Conservation (phyloP, 176 grass and related monocot genomes). For the Triticum turgidum region DNA sequence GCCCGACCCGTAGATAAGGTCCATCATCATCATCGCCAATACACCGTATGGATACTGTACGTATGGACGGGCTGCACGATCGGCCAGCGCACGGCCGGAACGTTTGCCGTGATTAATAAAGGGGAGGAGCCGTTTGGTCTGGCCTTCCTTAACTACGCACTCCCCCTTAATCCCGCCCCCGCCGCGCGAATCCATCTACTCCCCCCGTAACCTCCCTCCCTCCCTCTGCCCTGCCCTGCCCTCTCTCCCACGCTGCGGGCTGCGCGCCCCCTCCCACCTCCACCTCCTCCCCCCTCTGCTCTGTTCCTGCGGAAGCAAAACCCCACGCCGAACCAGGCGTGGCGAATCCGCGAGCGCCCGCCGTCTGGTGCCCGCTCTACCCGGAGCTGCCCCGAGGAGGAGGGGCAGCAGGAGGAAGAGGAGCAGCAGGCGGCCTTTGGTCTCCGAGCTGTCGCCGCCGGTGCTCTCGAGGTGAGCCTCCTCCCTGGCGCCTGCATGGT, state of each 20-base stretch:
- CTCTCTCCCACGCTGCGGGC: background rate
- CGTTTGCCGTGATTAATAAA: constrained; percentile 7
- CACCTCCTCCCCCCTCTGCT: background rate
- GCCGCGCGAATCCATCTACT: constrained; percentile 12
- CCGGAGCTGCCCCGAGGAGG: background rate
- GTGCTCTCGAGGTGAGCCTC: constrained; percentile 36
- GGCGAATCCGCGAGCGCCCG: background rate
- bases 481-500: background rate
- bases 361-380: background rate
- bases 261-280: background rate
- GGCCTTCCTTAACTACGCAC: constrained; percentile 38
- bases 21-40: background rate
- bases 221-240: background rate
- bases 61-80: background rate
- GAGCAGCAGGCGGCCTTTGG: background rate
- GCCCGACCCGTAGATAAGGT: background rate
- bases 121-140: constrained; percentile 37
- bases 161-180: constrained; percentile 22
- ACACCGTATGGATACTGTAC: background rate
- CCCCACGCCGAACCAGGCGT: background rate
- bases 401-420: too few species aligned
- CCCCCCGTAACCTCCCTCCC: background rate
- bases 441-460: background rate
- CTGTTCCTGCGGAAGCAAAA: background rate
- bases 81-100: background rate